A percentile compares a stretch with the other conserved stretches of the same genome.
Conservation (phyloP, 2,329 filamentous ascomycete species). For the Hypoxylon sp. region DNA sequence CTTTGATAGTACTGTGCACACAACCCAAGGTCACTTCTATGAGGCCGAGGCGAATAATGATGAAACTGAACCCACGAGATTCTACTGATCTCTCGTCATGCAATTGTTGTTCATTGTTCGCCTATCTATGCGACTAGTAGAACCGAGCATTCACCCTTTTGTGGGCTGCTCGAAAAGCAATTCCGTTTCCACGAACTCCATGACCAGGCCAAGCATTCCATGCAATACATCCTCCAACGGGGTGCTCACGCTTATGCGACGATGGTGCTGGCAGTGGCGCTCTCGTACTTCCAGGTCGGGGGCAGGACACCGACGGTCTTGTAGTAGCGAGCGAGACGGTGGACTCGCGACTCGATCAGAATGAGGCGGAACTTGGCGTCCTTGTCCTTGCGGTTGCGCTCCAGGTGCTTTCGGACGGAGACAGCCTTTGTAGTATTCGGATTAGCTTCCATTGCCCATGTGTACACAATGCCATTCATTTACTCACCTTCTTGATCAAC, state of each 20-base stretch:
- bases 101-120: conserved; percentile 26
- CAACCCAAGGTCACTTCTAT: not conserved
- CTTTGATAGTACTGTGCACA: not conserved
- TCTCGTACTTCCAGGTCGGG: conserved; percentile 99
- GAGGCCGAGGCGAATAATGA: conserved; percentile 8
- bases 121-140: conserved; percentile 44
- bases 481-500: conserved; percentile 98
- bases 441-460: conserved; percentile 36
- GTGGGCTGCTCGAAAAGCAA: conserved; percentile 48
- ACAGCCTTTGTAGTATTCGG: conserved; percentile 73
- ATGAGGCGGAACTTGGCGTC: conserved; percentile 99
- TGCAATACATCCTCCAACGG: conserved; percentile 39
- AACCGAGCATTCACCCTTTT: conserved; percentile 35
- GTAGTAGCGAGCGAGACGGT: conserved; percentile 99
- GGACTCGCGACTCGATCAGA: conserved; percentile 99
- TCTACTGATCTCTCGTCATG: conserved; percentile 40
- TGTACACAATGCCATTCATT: not conserved
- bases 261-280: conserved; percentile 92
- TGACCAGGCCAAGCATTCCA: conserved; percentile 47
- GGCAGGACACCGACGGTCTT: conserved; percentile 89
- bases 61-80: conserved; percentile 29
- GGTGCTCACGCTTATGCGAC: conserved; percentile 76
- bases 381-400: conserved; percentile 99
- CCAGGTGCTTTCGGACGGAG: conserved; percentile 99
- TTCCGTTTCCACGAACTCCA: conserved; percentile 52